phyloP scores from a whole-genome alignment of 257 asterid genomes.

The Oldenlandia corymbosa region DNA sequence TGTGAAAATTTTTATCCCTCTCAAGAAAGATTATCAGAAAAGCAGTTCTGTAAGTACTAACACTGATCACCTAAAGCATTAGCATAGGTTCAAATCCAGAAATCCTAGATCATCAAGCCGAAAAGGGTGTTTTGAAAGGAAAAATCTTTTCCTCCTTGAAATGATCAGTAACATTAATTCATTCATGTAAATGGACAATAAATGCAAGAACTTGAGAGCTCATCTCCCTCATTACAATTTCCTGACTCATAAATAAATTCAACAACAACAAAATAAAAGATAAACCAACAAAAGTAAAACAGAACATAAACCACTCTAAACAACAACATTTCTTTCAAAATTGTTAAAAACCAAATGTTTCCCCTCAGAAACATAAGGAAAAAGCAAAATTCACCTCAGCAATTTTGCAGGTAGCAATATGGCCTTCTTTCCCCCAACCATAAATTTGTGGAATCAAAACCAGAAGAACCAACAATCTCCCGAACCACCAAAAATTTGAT shows the following conservation, averaged over 20 bases:
- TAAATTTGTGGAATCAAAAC: conserved; percentile 29
- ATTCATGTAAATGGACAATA: neutral
- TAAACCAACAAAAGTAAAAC: neutral
- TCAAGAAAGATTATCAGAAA: too few species aligned
- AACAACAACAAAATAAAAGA: neutral
- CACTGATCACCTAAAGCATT: too few species aligned
- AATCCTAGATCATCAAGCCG: neutral
- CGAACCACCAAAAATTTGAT: conserved; percentile 26
- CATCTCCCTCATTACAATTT: neutral
- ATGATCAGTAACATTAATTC: neutral
- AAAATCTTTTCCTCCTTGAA: neutral
- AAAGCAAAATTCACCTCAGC: conserved; percentile 55
- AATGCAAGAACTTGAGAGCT: neutral
- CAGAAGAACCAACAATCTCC: conserved; percentile 27
- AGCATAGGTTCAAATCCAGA: neutral
- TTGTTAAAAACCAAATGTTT: neutral
- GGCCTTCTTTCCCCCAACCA: conserved; percentile 96
- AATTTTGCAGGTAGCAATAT: conserved; percentile 61
- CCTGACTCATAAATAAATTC: neutral
- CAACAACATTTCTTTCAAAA: neutral
- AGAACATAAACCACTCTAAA: neutral
- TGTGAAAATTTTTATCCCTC: too few species aligned
- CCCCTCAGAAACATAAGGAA: too few species aligned
- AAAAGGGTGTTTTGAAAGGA: neutral
- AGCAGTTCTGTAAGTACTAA: too few species aligned